Base-by-base conservation (phyloP, 73 alveolate genomes). In the Blepharisma japonicum region DNA sequence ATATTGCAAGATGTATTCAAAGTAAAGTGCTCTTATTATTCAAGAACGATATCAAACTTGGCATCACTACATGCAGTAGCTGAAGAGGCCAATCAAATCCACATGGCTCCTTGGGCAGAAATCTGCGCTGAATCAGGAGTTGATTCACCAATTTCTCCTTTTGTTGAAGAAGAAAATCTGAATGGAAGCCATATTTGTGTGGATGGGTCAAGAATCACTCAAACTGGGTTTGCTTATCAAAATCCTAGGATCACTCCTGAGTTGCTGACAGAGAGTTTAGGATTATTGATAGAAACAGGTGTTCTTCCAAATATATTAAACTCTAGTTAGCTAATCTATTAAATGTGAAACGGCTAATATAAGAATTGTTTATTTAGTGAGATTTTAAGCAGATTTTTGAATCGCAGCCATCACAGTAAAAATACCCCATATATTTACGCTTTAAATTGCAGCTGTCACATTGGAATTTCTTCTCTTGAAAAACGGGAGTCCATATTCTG, bases 71-170 rank as follows among this genome's bases (percentile, higher is more conserved):
- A 32, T 6, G 81, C 72, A 18, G 81, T 71, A 1, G 81, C 81
- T 45, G 81, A 71, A 46, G 81, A 71, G 45, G 81, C 81, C 0
- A 71, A 71, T 46, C 74, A 71, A 71, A 23, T 45, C 38, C 81
- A 71, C 45, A 32, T 71, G 71, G 72, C 25, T 7, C 81, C 81
- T 45, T 71, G 81, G 81, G 68, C 45, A 32, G 72, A 45, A 49
- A 0, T 71, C 11, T 71, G 71, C 5, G 21, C 46, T 8, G 81
- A 71, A 45, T 8, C 38, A 20, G 74, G 74, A 0, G 47, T 61
- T 61, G 74, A 61, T 25, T 61, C 50, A 8, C 74, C 74, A 39
- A 61, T 61, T 18, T 61, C 14, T 25, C 74, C 74, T 61, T 61
- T 14, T 5, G 74, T 61, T 14, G 74, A 61, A 61, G 50, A 61